Percentiles rank a stretch among this genome's conserved stretches.
Conservation (phyloP, 2,329 filamentous ascomycete genomes). For the Aspergillus sp. region DNA sequence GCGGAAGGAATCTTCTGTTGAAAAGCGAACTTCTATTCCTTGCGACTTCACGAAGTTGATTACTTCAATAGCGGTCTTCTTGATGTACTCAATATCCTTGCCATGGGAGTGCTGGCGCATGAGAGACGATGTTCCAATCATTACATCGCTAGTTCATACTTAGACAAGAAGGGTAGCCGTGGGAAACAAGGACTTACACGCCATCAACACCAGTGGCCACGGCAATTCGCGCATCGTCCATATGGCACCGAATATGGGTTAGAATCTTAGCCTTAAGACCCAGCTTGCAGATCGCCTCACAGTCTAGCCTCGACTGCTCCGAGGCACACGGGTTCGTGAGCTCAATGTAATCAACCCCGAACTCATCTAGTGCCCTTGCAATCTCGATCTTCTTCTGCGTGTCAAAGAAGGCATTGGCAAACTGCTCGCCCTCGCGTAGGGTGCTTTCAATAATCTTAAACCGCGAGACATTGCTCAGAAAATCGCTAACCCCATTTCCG, state of each 20-base stretch:
- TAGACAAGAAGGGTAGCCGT: no score
- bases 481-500: conserved; percentile 67
- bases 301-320: no score
- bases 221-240: no score
- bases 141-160: conserved; percentile 62
- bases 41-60: conserved; percentile 86
- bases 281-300: no score
- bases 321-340: no score
- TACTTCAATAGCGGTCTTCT: conserved; percentile 81
- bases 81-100: conserved; percentile 88
- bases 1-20: conserved; percentile 84
- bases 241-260: no score
- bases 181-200: conserved; percentile 54
- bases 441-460: conserved; percentile 86
- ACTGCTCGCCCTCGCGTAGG: conserved; percentile 81
- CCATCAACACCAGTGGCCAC: conserved; percentile 62
- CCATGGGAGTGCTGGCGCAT: conserved; percentile 84
- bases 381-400: conserved; percentile 83
- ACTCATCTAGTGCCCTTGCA: conserved; percentile 52
- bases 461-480: conserved; percentile 71
- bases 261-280: no score
- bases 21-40: conserved; percentile 79
- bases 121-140: conserved; percentile 82
- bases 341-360: no score
- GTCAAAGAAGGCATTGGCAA: conserved; percentile 67